Conservation (phyloP, 768 basidiomycete species). For the Strobilomyces confusus region DNA sequence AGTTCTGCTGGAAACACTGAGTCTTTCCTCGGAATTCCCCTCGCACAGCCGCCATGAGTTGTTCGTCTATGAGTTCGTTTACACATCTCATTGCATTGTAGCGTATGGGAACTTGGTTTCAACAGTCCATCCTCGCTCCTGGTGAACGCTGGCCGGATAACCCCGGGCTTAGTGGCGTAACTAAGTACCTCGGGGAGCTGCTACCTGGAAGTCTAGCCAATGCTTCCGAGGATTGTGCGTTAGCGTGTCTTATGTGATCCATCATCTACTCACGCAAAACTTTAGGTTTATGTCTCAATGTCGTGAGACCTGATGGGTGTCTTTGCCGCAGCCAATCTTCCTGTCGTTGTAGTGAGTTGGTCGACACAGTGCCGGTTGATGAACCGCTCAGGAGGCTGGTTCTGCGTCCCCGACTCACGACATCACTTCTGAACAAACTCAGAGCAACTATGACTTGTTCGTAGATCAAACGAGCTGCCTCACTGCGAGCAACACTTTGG, state of each 20-base stretch:
- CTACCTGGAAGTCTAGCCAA: neutral
- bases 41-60: too few species aligned
- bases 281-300: constrained; percentile 26
- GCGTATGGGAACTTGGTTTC: too few species aligned
- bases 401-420: neutral
- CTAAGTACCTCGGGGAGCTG: constrained; percentile 4
- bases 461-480: constrained; percentile 11
- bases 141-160: too few species aligned
- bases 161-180: neutral
- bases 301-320: constrained; percentile 2
- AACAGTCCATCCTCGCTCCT: too few species aligned
- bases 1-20: too few species aligned
- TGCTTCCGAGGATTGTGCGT: constrained; percentile 22
- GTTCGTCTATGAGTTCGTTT: too few species aligned
- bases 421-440: constrained; percentile 3
- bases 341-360: too few species aligned
- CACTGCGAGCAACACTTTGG: constrained; percentile 7
- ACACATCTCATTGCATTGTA: too few species aligned
- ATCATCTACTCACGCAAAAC: too few species aligned
- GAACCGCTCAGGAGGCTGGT: constrained; percentile 14
- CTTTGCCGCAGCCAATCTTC: constrained; percentile 8
- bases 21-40: too few species aligned
- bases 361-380: too few species aligned
- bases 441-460: constrained; percentile 17
- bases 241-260: neutral